Base-by-base conservation (phyloP, 805 yeast genomes). In the Schizosaccharomyces osmophilus region DNA sequence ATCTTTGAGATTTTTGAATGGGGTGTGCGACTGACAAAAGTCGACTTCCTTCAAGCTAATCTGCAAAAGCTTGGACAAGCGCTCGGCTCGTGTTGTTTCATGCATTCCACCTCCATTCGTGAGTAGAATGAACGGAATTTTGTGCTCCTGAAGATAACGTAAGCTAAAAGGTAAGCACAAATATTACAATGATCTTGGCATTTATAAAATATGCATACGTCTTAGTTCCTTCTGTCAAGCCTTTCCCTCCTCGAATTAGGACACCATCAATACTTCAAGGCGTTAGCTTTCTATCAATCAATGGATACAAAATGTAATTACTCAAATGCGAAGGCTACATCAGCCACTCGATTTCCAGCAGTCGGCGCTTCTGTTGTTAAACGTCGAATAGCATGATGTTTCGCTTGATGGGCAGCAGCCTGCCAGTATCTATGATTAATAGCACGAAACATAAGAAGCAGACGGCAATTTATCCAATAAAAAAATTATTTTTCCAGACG, bases 11-110 rank as follows among this genome's bases (percentile, higher is more conserved):
- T 82, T 77, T 65, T 78, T 79, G 77, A 83, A 81, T 0, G 96
- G 96, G 0, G 97, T 87, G 69, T 89, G 97, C 48, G 90, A 81
- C 70, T 85, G 94, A 19, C 89, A 81, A 55, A 89, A 74, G 67
- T 88, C 95, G 55, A 75, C 70, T 41, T 71, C 66, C 4, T 95
- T 94, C 95, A 95, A 87, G 61, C 74, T 66, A 17, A 87, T 70
- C 0, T 70, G 73, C 2, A 75, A 85, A 0, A 79, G 72, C 59
- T 75, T 74, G 9, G 89, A 81, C 0, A 73, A 71, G 48, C 84
- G 69, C 62, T 71, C 73, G 59, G 81, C 86, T 63, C 77, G 79
- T 1, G 82, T 84, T 6, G 77, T 75, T 41, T 76, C 79, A 2
- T 29, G 55, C 24, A 39, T 31, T 17, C 60, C 60, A 22, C 60